Evolutionary conservation across 768 basidiomycete species (phyloP).

Genomic region (Sistotremastrum niveocremeum): DNA sequence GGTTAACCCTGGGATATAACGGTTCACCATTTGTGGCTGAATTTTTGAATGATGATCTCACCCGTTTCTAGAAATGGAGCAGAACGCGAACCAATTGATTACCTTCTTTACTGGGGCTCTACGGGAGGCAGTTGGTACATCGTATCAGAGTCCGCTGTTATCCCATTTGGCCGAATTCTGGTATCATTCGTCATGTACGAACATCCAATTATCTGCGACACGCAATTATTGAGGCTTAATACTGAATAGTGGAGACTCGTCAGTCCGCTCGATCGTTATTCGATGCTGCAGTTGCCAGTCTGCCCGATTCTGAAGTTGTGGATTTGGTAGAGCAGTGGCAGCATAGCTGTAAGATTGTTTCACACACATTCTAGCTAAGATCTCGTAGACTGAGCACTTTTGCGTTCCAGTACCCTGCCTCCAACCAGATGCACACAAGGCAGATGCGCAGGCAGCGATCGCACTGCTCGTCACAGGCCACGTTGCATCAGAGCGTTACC

Average conservation of each 20-base stretch:
- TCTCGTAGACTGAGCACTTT: constrained; percentile 5
- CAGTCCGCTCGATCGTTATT: constrained; percentile 68
- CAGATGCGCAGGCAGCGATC: constrained; percentile 44
- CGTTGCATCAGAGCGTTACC: constrained; percentile 70
- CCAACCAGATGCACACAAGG: constrained; percentile 46
- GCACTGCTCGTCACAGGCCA: constrained; percentile 75
- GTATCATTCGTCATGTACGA: constrained; percentile 61
- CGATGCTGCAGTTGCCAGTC: constrained; percentile 52
- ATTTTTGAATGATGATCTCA: not conserved
- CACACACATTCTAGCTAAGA: not conserved
- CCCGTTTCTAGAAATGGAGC: constrained; percentile 41
- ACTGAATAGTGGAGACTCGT: constrained; percentile 43
- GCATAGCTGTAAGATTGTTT: constrained; percentile 35
- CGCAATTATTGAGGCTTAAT: constrained; percentile 1
- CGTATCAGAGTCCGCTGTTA: constrained; percentile 57
- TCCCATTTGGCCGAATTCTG: constrained; percentile 61
- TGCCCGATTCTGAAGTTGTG: constrained; percentile 56
- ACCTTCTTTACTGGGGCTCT: constrained; percentile 73
- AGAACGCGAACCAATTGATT: constrained; percentile 58
- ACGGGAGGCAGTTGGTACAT: constrained; percentile 40
- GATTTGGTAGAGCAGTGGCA: constrained; percentile 50
- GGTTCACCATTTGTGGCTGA: constrained; percentile 23
- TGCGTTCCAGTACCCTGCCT: constrained; percentile 41
- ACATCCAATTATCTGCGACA: not conserved
- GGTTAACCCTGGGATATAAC: constrained; percentile 61